phyloP scores from a whole-genome alignment of 2,329 filamentous ascomycete species.

The Juglanconis juglandina region DNA sequence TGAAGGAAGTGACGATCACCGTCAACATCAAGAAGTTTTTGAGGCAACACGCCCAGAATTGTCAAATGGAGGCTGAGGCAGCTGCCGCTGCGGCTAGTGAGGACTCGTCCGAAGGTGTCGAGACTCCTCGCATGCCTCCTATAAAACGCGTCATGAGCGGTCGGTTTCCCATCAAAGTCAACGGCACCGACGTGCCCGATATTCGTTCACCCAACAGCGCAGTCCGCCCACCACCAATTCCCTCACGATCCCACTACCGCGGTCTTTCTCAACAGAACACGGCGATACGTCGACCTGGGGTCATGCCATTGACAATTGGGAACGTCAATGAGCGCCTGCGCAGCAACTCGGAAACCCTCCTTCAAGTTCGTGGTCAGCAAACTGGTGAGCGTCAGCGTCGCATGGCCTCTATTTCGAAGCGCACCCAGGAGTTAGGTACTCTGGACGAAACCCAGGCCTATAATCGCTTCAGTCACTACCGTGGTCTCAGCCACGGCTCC shows the following conservation, averaged over 20 bases:
- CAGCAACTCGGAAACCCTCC: conserved; percentile 61
- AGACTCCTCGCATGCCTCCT: conserved; percentile 69
- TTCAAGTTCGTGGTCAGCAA: conserved; percentile 45
- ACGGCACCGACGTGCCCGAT: conserved; percentile 66
- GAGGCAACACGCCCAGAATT: conserved; percentile 49
- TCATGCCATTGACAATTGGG: conserved; percentile 68
- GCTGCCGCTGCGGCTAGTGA: conserved; percentile 41
- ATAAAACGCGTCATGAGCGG: conserved; percentile 61
- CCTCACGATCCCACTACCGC: conserved; percentile 76
- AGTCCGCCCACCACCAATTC: conserved; percentile 70
- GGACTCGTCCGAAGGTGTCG: conserved; percentile 68
- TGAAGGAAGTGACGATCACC: conserved; percentile 58
- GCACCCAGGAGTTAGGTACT: conserved; percentile 57
- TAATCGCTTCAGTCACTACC: conserved; percentile 64
- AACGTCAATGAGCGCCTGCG: conserved; percentile 66
- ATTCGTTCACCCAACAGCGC: conserved; percentile 62
- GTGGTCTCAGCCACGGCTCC: conserved; percentile 65
- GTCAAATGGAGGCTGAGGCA: conserved; percentile 52
- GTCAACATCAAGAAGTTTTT: conserved; percentile 61
- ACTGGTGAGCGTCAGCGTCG: conserved; percentile 54
- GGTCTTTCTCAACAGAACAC: conserved; percentile 67
- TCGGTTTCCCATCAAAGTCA: conserved; percentile 66
- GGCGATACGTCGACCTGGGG: conserved; percentile 63
- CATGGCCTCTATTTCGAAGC: conserved; percentile 63
- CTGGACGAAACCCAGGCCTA: conserved; percentile 61